phyloP scores from a whole-genome alignment of 768 basidiomycete species.

The Boletellus emodensis region DNA sequence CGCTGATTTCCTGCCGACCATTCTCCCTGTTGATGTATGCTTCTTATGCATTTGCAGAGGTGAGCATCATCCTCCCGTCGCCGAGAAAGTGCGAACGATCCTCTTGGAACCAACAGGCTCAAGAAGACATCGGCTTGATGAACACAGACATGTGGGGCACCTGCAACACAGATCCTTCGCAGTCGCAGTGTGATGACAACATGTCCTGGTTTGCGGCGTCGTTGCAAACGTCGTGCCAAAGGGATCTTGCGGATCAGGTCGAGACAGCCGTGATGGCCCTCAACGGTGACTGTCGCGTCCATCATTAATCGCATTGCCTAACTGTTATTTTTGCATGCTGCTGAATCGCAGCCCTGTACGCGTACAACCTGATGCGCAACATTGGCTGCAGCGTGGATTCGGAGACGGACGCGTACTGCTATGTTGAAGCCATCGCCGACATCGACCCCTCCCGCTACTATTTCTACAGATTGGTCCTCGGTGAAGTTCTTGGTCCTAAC shows the following conservation, averaged over 20 bases:
- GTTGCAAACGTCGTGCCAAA: slow-evolving; percentile 48
- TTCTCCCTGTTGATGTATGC: slow-evolving; percentile 61
- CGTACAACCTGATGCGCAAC: slow-evolving; percentile 59
- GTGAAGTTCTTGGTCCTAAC: slow-evolving; percentile 45
- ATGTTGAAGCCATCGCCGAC: slow-evolving; percentile 55
- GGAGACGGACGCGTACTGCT: slow-evolving; percentile 66
- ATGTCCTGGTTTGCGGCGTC: slow-evolving; percentile 60
- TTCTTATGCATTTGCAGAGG: slow-evolving; percentile 53
- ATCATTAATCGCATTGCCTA: not conserved
- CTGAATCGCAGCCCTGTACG: slow-evolving; percentile 46
- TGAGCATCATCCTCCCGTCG: slow-evolving; percentile 28
- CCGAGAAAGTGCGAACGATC: slow-evolving; percentile 1
- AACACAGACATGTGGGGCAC: slow-evolving; percentile 76
- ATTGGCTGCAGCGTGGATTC: slow-evolving; percentile 60
- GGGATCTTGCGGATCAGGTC: slow-evolving; percentile 54
- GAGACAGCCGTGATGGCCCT: slow-evolving; percentile 51
- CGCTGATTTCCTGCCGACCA: slow-evolving; percentile 73
- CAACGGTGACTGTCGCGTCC: slow-evolving; percentile 39
- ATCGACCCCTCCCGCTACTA: slow-evolving; percentile 64
- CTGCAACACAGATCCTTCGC: slow-evolving; percentile 56
- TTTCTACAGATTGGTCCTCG: slow-evolving; percentile 67
- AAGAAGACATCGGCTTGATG: slow-evolving; percentile 55
- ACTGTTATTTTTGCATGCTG: not conserved
- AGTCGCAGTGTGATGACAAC: slow-evolving; percentile 55
- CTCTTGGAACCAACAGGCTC: slow-evolving; percentile 45